Evolutionary conservation across 2,329 filamentous ascomycete genomes (phyloP).

Genomic region (Ascochyta viciae-villosae): DNA sequence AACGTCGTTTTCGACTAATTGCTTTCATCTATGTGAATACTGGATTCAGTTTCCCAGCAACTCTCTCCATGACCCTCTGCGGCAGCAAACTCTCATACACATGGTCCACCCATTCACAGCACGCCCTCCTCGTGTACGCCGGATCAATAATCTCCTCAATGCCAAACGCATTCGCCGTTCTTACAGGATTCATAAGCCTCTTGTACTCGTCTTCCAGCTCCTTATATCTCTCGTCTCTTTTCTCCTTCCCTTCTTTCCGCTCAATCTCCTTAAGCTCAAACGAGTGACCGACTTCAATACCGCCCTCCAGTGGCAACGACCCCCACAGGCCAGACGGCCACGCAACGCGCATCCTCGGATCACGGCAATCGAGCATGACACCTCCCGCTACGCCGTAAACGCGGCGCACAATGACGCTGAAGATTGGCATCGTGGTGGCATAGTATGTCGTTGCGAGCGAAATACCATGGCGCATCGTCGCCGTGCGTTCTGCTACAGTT

Average conservation of each 20-base stretch:
- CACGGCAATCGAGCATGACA: slow-evolving; percentile 68
- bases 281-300: slow-evolving; percentile 69
- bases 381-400: slow-evolving; percentile 70
- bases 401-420: slow-evolving; percentile 67
- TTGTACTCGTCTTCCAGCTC: slow-evolving; percentile 67
- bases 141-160: slow-evolving; percentile 72
- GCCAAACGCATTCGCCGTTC: slow-evolving; percentile 69
- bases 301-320: slow-evolving; percentile 67
- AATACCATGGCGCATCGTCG: slow-evolving; percentile 70
- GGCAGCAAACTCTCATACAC: slow-evolving; percentile 63
- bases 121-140: slow-evolving; percentile 62
- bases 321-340: slow-evolving; percentile 72
- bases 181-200: slow-evolving; percentile 68
- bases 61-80: slow-evolving; percentile 56
- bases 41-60: slow-evolving; percentile 46
- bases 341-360: slow-evolving; percentile 66
- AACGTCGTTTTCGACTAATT: too few species aligned
- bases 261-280: slow-evolving; percentile 64
- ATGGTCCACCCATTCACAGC: slow-evolving; percentile 63
- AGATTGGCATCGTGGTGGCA: slow-evolving; percentile 67
- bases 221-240: slow-evolving; percentile 58
- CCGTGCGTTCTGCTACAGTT: slow-evolving; percentile 66
- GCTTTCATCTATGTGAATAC: slow-evolving; percentile 28
- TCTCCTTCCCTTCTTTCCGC: slow-evolving; percentile 58
- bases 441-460: slow-evolving; percentile 68